Evolutionary conservation across 768 basidiomycete species (phyloP), one percentile per base, ranked within the genome.

Genomic region (Trametes cubensis): DNA sequence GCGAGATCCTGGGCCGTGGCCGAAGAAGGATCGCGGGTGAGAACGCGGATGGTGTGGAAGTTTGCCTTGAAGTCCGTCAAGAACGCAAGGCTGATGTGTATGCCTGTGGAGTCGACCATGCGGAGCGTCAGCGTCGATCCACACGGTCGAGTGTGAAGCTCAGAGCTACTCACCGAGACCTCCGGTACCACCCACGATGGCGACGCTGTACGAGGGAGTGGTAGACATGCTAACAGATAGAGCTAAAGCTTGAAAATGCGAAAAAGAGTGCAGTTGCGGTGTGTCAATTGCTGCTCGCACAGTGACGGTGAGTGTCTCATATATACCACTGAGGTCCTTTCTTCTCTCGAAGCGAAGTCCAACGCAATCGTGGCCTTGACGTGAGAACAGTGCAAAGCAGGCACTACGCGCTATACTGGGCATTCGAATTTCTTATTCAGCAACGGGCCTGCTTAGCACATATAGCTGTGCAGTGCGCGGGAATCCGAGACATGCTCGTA

Each of bases 41-140:
- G 58, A 21, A 62, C 57, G 23, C 63, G 56, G 40, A 70, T 57
- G 39, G 52, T 44, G 15, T 60, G 55, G 61, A 71, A 66, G 56
- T 54, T 65, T 17, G 63, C 30, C 44, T 48, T 57, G 61, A 66
- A 64, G 17, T 48, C 45, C 17, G 66, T 62, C 15, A 67, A 58
- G 48, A 62, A 64, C 4, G 45, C 61, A 4, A 34, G 46, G 34
- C 60, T 58, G 45, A 67, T 54, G 13, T 59, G 48, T 11, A 55
- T 55, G 10, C 66, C 66, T 67, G n/a, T 4, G 57, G 49, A 14
- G 34, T 50, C 60, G 20, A 30, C 53, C 34, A 34, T 11, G 40
- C 20, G 38, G 38, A 41, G 25, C 17, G 13, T 41, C 17, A 39
- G 25, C 10, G 26, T 44, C 42, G 26, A 23, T n/a, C 17, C n/a